Evolutionary conservation across 345 rosid genomes (phyloP).

Genomic region (Gossypium raimondii): DNA sequence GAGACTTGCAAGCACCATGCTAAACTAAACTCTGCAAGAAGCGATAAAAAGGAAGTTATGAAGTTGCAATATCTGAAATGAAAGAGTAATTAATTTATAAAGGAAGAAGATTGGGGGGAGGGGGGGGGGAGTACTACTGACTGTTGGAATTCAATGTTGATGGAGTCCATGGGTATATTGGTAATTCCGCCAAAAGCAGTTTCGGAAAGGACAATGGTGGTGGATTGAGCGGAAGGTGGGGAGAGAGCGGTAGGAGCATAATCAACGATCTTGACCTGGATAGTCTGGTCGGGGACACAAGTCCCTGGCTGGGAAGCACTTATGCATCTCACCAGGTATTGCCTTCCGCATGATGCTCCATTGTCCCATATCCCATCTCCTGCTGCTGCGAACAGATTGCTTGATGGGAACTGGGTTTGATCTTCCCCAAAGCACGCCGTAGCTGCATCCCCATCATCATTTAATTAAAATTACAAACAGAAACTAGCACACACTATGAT

Average conservation of each 20-base stretch:
- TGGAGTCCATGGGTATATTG: constrained; percentile 22
- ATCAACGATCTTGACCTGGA: constrained; percentile 53
- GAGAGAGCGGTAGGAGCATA: constrained; percentile 21
- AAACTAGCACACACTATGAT: no score
- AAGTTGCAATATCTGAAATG: neutral
- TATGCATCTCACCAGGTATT: constrained; percentile 54
- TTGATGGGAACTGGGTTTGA: constrained; percentile 47
- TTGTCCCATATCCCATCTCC: constrained; percentile 73
- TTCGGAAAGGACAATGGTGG: constrained; percentile 48
- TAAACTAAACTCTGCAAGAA: constrained; percentile 11
- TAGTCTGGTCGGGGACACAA: constrained; percentile 34
- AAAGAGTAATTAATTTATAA: neutral
- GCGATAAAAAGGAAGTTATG: neutral
- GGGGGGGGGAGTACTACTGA: constrained; percentile 4
- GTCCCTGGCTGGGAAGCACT: constrained; percentile 36
- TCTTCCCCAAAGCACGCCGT: constrained; percentile 40
- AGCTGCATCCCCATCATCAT: constrained; percentile 24
- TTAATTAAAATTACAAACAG: no score
- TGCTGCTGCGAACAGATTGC: constrained; percentile 55
- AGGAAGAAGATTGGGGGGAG: neutral
- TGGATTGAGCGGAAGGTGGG: constrained; percentile 15
- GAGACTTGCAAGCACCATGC: neutral
- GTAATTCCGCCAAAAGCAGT: constrained; percentile 45
- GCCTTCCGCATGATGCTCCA: constrained; percentile 62
- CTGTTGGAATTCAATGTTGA: constrained; percentile 58